Percentiles rank a stretch among this genome's conserved stretches.
phyloP scores from a whole-genome alignment of 2,329 filamentous ascomycete species.

The Septoria petroselini region DNA sequence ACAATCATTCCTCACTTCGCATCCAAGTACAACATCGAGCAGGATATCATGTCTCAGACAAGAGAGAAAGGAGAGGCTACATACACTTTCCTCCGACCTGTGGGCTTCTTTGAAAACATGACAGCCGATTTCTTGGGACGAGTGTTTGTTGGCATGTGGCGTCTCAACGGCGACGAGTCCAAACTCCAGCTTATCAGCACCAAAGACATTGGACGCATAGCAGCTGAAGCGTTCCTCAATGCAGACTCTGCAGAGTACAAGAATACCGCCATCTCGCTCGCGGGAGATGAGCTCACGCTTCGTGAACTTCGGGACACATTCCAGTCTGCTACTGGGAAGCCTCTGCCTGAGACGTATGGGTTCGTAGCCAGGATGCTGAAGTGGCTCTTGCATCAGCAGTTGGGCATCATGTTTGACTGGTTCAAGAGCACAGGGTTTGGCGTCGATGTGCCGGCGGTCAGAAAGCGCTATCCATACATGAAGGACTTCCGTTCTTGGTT shows the following conservation, averaged over 20 bases:
- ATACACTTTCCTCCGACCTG: conserved; percentile 62
- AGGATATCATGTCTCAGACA: conserved; percentile 52
- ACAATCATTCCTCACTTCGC: conserved; percentile 62
- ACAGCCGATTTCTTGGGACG: conserved; percentile 48
- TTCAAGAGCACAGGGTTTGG: conserved; percentile 49
- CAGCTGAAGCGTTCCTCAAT: conserved; percentile 49
- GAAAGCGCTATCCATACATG: conserved; percentile 45
- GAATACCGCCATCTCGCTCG: conserved; percentile 48
- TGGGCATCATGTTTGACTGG: conserved; percentile 44
- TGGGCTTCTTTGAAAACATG: conserved; percentile 63
- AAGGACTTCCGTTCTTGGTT: conserved; percentile 51
- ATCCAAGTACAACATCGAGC: conserved; percentile 59
- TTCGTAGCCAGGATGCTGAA: conserved; percentile 43
- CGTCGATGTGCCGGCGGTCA: conserved; percentile 46
- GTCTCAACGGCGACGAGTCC: conserved; percentile 29
- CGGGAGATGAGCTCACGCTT: conserved; percentile 53
- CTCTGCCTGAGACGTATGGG: conserved; percentile 45
- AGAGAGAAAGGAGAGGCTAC: conserved; percentile 44
- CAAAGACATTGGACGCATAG: conserved; percentile 48
- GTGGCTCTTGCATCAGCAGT: conserved; percentile 40
- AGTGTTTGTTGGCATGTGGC: conserved; percentile 48
- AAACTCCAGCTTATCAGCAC: conserved; percentile 42
- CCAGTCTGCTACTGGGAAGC: conserved; percentile 46
- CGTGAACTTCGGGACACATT: conserved; percentile 48
- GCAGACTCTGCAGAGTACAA: conserved; percentile 43